Conservation (phyloP, 2,329 filamentous ascomycete genomes). For the Botrytis tulipae region DNA sequence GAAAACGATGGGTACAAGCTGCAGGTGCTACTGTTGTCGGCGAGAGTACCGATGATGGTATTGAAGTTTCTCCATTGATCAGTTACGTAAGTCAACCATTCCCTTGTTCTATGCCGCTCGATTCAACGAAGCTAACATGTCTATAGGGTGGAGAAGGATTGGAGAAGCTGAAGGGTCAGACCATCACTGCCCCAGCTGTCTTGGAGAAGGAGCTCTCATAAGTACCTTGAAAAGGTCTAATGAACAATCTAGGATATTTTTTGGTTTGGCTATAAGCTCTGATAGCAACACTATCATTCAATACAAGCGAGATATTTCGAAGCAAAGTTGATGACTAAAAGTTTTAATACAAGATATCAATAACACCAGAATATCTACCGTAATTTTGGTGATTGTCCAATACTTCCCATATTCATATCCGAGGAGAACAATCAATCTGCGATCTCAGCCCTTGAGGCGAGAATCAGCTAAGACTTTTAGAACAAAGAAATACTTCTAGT, state of each 20-base stretch:
- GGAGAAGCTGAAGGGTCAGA: conserved; percentile 53
- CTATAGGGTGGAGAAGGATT: conserved; percentile 62
- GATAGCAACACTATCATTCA: conserved; percentile 8
- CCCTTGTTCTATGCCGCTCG: neutral
- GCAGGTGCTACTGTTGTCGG: conserved; percentile 74
- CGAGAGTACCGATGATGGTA: conserved; percentile 60
- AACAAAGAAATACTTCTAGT: conserved; percentile 7
- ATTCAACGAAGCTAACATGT: conserved; percentile 49
- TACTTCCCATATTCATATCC: neutral
- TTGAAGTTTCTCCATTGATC: conserved; percentile 89
- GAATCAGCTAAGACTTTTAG: neutral
- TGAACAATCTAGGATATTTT: neutral
- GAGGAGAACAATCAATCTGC: neutral
- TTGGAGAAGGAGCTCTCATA: conserved; percentile 45
- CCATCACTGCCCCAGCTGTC: conserved; percentile 52
- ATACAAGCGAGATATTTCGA: neutral
- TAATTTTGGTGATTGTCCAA: neutral
- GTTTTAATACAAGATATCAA: conserved; percentile 1
- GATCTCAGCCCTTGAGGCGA: too few relatives aligned
- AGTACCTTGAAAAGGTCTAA: neutral
- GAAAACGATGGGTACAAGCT: conserved; percentile 77
- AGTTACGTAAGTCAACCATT: conserved; percentile 76
- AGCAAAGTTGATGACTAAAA: neutral
- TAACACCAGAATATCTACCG: neutral
- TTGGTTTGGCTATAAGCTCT: conserved; percentile 1